Evolutionary conservation across 2,329 filamentous ascomycete species (phyloP).

Genomic region (Aspergillus pseudoviridinutans): DNA sequence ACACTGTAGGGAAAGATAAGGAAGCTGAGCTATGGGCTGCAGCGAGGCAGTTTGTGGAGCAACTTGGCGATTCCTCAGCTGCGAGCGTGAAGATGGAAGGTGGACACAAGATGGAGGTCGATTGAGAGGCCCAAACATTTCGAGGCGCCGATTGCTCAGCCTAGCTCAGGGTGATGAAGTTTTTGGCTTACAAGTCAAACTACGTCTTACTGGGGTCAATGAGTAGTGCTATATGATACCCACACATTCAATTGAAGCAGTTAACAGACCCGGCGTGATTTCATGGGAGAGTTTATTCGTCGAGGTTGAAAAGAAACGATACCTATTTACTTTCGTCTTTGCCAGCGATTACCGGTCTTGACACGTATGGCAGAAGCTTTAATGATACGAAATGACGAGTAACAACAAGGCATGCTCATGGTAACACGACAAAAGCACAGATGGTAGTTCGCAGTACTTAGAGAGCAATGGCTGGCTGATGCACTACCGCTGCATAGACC

Average conservation of each 20-base stretch:
- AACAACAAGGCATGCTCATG: background rate
- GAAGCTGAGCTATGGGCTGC: constrained; percentile 74
- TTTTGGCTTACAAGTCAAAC: background rate
- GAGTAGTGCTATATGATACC: constrained; percentile 17
- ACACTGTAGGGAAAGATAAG: constrained; percentile 76
- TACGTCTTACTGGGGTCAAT: background rate
- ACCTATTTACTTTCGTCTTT: background rate
- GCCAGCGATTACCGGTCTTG: background rate
- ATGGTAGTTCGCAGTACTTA: background rate
- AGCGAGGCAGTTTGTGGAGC: constrained; percentile 53
- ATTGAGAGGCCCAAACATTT: constrained; percentile 20
- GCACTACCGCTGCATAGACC: constrained; percentile 45
- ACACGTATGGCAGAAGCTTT: background rate
- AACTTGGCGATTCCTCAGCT: constrained; percentile 21
- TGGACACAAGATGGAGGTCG: constrained; percentile 37
- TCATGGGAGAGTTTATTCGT: background rate
- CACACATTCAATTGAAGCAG: constrained; percentile 1
- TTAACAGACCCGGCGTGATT: background rate
- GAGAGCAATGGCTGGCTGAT: constrained; percentile 2
- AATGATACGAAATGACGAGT: background rate
- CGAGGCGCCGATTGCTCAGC: background rate
- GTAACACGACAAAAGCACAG: background rate
- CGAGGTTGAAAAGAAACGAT: background rate
- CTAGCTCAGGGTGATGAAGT: background rate
- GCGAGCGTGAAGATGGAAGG: constrained; percentile 9